Base-by-base conservation (phyloP, 148 eudicot genomes). In the Vaccinium myrtillus region DNA sequence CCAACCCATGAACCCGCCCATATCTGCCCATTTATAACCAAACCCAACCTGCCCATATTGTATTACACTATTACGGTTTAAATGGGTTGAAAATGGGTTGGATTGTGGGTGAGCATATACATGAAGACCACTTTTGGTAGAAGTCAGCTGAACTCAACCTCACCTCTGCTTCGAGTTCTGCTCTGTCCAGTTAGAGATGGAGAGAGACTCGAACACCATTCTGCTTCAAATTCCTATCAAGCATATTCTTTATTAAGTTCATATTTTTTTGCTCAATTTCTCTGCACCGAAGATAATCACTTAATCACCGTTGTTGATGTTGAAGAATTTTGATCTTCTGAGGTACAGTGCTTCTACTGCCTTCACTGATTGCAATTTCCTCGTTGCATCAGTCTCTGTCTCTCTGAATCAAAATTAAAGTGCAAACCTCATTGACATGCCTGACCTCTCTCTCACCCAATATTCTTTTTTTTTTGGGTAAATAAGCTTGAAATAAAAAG, bases 171-270 rank as follows among this genome's bases (percentile, higher is more conserved):
- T 82, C 8, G 32, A n/a, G 55, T 30, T 69, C 77, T 59, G 58
- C 77, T 61, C 82, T 16, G 84, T 23, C 51, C 61, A 27, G 21
- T 32, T 21, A 32, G 65, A 73, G 61, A 27, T 36, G 78, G 11
- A 82, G 67, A 82, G 67, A 82, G 84, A 73, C 21, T 15, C 8
- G 70, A 73, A 39, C 48, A 21, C 12, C 54, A 18, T 43, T 19
- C 51, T 13, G 54, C 53, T 48, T 21, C 79, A 19, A 77, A 11
- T 77, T 77, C 55, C 8, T 5, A 50, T 77, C 79, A 50, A 48
- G 7, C 56, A 10, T 5, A n/a, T 49, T 53, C 1, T 21, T 46
- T 46, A 9, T 16, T 46, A 7, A 46, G 18, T 49, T 77, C 56
- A 30, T 51, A 10, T 49, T 49, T 32, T 32, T 32, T 25, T 49